These are phyloP conservation scores for Claviceps maximensis DNA, from an alignment of 2,329 filamentous ascomycete species.

Conservation along the genomic window DNA sequence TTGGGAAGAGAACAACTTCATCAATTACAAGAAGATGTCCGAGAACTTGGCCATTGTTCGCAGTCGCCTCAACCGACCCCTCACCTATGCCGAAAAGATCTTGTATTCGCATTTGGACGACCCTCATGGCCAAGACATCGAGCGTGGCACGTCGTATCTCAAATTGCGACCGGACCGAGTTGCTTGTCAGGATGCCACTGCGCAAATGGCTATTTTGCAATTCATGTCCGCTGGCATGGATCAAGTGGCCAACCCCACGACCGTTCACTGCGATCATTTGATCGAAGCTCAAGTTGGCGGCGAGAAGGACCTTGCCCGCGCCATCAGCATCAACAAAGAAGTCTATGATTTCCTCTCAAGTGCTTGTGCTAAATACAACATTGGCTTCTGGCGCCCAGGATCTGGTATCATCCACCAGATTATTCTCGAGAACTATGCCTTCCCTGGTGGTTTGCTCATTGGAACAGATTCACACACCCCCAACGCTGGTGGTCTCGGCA, in stretches of 20 bases:
- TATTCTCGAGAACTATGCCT: slow-evolving; percentile 95
- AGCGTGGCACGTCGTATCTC: slow-evolving; percentile 90
- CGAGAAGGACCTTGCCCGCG: slow-evolving; percentile 82
- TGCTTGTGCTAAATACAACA: slow-evolving; percentile 98
- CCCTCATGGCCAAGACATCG: slow-evolving; percentile 87
- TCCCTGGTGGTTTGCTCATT: slow-evolving; percentile 95
- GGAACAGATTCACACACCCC: slow-evolving; percentile 97
- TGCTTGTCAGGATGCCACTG: slow-evolving; percentile 97
- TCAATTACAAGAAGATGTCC: slow-evolving; percentile 99
- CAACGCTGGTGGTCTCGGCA: slow-evolving; percentile 91
- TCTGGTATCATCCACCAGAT: slow-evolving; percentile 99
- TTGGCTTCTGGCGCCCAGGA: slow-evolving; percentile 98
- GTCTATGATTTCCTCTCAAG: slow-evolving; percentile 95
- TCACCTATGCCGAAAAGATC: slow-evolving; percentile 96
- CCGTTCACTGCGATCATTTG: slow-evolving; percentile 97
- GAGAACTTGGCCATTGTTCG: slow-evolving; percentile 92
- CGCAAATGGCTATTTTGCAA: slow-evolving; percentile 98
- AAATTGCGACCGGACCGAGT: slow-evolving; percentile 95
- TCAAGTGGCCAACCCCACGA: slow-evolving; percentile 83
- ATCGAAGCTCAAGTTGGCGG: slow-evolving; percentile 95
- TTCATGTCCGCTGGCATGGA: slow-evolving; percentile 99
- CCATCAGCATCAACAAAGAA: slow-evolving; percentile 93
- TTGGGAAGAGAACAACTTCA: slow-evolving; percentile 90
- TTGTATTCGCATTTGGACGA: slow-evolving; percentile 98
- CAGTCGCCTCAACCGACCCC: slow-evolving; percentile 74